phyloP scores from a whole-genome alignment of 2,329 filamentous ascomycete genomes.

The Aspergillus sp. region DNA sequence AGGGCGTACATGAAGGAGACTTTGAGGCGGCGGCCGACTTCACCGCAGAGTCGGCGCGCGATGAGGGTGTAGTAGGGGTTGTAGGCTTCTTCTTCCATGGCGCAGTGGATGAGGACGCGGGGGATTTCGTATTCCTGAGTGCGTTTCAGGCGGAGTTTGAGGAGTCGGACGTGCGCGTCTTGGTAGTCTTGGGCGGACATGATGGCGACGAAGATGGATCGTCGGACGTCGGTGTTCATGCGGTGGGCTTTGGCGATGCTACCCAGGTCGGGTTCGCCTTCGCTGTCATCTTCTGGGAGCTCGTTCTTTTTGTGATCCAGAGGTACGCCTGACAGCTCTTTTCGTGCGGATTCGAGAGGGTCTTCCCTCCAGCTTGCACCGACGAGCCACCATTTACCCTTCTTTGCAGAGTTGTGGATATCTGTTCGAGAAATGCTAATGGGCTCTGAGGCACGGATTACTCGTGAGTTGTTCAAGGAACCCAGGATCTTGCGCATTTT shows the following conservation, averaged over 20 bases:
- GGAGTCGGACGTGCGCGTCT: slow-evolving; percentile 73
- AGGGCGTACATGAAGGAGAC: slow-evolving; percentile 85
- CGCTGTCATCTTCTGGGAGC: slow-evolving; percentile 21
- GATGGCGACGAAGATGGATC: slow-evolving; percentile 89
- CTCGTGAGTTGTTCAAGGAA: slow-evolving; percentile 61
- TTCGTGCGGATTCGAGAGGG: slow-evolving; percentile 30
- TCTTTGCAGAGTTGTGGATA: slow-evolving; percentile 75
- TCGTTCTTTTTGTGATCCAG: slow-evolving; percentile 5
- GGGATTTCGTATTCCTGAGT: slow-evolving; percentile 83
- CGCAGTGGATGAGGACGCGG: slow-evolving; percentile 81
- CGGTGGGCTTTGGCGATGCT: slow-evolving; percentile 74
- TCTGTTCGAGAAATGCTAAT: slow-evolving; percentile 77
- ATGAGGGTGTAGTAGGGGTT: slow-evolving; percentile 93
- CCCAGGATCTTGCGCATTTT: slow-evolving; percentile 87
- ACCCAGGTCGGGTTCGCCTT: slow-evolving; percentile 57
- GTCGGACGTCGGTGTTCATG: slow-evolving; percentile 80
- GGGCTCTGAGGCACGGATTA: slow-evolving; percentile 70
- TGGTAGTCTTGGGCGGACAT: slow-evolving; percentile 80
- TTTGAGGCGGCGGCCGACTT: slow-evolving; percentile 63
- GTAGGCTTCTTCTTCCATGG: slow-evolving; percentile 74
- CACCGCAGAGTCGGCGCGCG: slow-evolving; percentile 67
- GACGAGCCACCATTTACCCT: slow-evolving; percentile 97
- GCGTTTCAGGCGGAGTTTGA: slow-evolving; percentile 79
- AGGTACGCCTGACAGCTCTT: slow-evolving; percentile 22
- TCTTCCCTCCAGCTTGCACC: slow-evolving; percentile 77